A percentile compares a stretch with the other conserved stretches of the same genome.
These are phyloP conservation scores for Arthroderma sp. DNA, from an alignment of 2,329 filamentous ascomycete species.

Conservation along the genomic window DNA sequence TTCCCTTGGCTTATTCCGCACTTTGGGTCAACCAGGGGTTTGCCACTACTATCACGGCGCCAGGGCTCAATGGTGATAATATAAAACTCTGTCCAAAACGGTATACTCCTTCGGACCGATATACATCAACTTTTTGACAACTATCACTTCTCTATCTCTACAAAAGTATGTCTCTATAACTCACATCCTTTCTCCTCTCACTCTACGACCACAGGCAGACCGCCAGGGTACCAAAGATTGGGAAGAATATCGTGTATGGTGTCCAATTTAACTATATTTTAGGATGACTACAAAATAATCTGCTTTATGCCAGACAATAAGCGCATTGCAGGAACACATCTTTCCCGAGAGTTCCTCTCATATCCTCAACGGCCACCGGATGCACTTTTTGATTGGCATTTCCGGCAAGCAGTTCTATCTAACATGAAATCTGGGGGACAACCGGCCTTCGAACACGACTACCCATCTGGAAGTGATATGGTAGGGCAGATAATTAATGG, in stretches of 20 bases:
- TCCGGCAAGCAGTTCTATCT: slow-evolving; percentile 11
- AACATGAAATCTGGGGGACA: slow-evolving; percentile 13
- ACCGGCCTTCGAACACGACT: slow-evolving; percentile 12
- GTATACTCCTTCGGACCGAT: slow-evolving; percentile 12
- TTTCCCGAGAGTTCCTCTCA: not conserved
- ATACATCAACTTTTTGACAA: slow-evolving; percentile 14
- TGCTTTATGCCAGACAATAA: too few relatives aligned
- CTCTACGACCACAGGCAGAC: too few relatives aligned
- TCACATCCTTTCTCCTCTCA: too few relatives aligned
- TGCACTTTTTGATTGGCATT: slow-evolving; percentile 14
- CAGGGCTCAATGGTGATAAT: slow-evolving; percentile 6
- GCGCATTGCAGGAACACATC: too few relatives aligned
- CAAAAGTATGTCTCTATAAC: too few relatives aligned
- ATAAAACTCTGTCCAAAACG: slow-evolving; percentile 18
- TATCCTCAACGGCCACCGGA: slow-evolving; percentile 2
- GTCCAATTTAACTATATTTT: too few relatives aligned
- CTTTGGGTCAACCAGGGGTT: slow-evolving; percentile 10
- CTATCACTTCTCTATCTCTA: slow-evolving; percentile 5
- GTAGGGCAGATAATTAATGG: too few relatives aligned
- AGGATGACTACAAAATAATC: too few relatives aligned
- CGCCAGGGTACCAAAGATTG: too few relatives aligned
- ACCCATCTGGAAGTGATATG: too few relatives aligned
- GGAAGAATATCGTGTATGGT: too few relatives aligned
- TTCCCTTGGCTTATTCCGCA: slow-evolving; percentile 8
- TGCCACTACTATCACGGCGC: not conserved